phyloP scores from a whole-genome alignment of 2,329 filamentous ascomycete species.

The Aspergillus tubingensis region DNA sequence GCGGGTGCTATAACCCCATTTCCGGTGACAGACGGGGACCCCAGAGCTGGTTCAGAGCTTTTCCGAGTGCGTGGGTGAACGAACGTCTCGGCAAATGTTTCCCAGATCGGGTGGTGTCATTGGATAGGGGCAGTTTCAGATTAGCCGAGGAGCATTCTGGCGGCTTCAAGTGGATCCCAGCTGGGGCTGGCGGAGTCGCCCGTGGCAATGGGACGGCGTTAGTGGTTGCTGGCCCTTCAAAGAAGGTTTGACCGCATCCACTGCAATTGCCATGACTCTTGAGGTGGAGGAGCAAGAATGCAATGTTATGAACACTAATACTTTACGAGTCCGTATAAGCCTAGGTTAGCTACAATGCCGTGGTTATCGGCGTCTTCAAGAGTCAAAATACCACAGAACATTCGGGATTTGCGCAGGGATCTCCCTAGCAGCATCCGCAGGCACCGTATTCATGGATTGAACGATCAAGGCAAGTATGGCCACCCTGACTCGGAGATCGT shows the following conservation, averaged over 20 bases:
- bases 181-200: conserved; percentile 5
- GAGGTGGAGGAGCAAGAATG: neutral
- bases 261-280: neutral
- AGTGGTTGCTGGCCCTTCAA: conserved; percentile 6
- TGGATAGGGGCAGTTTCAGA: conserved; percentile 24
- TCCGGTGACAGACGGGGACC: conserved; percentile 3
- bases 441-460: neutral
- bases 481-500: neutral
- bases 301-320: conserved; percentile 4
- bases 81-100: conserved; percentile 24
- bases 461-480: neutral
- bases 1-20: conserved; percentile 4
- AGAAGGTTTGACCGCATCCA: conserved; percentile 11
- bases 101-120: conserved; percentile 9
- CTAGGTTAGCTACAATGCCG: neutral
- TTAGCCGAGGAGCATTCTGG: conserved; percentile 21
- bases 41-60: conserved; percentile 13
- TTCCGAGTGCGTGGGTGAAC: conserved; percentile 21
- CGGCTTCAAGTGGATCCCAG: conserved; percentile 5
- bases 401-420: conserved; percentile 1
- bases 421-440: neutral
- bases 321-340: neutral
- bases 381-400: neutral
- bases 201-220: conserved; percentile 7
- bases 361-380: neutral